phyloP scores from a whole-genome alignment of 2,329 filamentous ascomycete genomes.

The Tolypocladium tropicale region DNA sequence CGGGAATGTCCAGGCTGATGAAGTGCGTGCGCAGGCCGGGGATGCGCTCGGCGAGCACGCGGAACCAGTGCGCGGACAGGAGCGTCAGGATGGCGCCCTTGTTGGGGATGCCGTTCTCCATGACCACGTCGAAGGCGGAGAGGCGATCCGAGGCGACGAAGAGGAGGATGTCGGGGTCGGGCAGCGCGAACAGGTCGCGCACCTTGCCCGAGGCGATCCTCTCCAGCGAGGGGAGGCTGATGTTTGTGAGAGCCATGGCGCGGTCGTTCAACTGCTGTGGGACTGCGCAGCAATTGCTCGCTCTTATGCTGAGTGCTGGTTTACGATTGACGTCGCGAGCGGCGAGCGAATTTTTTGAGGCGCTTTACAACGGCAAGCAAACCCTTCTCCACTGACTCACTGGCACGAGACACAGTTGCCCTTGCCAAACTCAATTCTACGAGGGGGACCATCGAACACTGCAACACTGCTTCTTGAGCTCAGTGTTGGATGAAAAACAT shows the following conservation, averaged over 20 bases:
- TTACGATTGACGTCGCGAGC: background rate
- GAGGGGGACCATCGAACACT: too few relatives aligned
- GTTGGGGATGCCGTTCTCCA: slow-evolving; percentile 54
- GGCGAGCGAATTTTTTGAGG: background rate
- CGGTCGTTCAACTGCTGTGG: background rate
- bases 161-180: slow-evolving; percentile 53
- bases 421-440: background rate
- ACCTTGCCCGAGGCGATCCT: slow-evolving; percentile 52
- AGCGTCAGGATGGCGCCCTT: slow-evolving; percentile 43
- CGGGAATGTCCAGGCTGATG: slow-evolving; percentile 31
- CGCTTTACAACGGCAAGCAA: background rate
- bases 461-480: too few relatives aligned
- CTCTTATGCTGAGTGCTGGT: background rate
- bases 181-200: slow-evolving; percentile 67
- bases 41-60: slow-evolving; percentile 31
- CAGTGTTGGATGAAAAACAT: background rate
- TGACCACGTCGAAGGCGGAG: slow-evolving; percentile 88
- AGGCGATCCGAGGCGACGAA: slow-evolving; percentile 86
- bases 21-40: slow-evolving; percentile 43
- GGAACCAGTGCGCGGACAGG: slow-evolving; percentile 42
- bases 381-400: background rate
- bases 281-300: background rate
- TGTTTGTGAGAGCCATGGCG: slow-evolving; percentile 14
- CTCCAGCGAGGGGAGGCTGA: slow-evolving; percentile 21
- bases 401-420: background rate